Evolutionary conservation across 805 yeast genomes (phyloP).

Genomic region (Metschnikowia bowlesiae): DNA sequence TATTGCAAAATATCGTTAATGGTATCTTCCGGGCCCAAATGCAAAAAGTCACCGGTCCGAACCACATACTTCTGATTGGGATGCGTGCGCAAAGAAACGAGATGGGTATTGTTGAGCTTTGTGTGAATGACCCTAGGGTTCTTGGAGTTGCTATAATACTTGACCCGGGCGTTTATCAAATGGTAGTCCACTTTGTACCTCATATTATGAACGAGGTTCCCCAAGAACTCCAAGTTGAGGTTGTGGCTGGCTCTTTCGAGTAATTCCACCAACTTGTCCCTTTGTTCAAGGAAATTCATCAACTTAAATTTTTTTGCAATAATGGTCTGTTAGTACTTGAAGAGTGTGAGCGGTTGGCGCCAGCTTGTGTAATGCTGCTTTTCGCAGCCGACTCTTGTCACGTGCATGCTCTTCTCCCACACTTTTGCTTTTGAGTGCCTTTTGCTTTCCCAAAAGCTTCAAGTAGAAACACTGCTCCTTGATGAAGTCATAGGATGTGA

Average conservation of each 20-base stretch:
- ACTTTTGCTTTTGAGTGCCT: background rate
- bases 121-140: conserved; percentile 37
- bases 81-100: conserved; percentile 36
- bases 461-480: background rate
- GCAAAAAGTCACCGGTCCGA: conserved; percentile 30
- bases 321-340: background rate
- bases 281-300: conserved; percentile 5
- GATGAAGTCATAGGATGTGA: no score
- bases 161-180: conserved; percentile 31
- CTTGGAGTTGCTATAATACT: conserved; percentile 34
- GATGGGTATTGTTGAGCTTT: conserved; percentile 27
- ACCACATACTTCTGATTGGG: conserved; percentile 30
- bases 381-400: conserved; percentile 2
- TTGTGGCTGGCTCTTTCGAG: conserved; percentile 11
- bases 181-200: conserved; percentile 31
- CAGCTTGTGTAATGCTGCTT: conserved; percentile 6
- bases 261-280: conserved; percentile 7
- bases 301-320: background rate
- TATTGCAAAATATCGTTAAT: conserved; percentile 10
- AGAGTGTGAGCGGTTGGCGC: background rate
- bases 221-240: conserved; percentile 9
- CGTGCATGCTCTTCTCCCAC: background rate
- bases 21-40: conserved; percentile 15
- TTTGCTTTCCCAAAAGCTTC: background rate
- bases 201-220: conserved; percentile 20